Evolutionary conservation across 2,329 filamentous ascomycete genomes (phyloP).

Genomic region (Byssothecium circinans): DNA sequence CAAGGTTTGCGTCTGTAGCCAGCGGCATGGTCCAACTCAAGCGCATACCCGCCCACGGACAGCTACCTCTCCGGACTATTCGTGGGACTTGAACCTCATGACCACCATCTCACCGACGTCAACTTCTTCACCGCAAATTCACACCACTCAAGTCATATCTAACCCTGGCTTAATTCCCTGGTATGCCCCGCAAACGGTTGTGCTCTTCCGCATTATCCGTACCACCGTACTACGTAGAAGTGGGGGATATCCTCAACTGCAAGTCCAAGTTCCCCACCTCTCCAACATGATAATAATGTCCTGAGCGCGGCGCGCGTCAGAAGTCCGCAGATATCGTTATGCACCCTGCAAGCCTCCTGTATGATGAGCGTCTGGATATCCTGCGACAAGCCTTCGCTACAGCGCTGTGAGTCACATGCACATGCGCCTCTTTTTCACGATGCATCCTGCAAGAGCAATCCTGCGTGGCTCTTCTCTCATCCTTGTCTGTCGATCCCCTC

Average conservation of each 20-base stretch:
- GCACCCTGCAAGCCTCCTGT: slow-evolving; percentile 10
- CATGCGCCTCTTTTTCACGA: slow-evolving; percentile 2
- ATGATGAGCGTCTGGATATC: slow-evolving; percentile 8
- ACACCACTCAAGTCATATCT: not conserved
- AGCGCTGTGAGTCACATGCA: slow-evolving; percentile 11
- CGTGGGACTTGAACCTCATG: not conserved
- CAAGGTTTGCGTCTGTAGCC: no score
- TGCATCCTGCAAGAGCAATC: slow-evolving; percentile 2
- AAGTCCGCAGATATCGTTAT: not conserved
- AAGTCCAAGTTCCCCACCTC: not conserved
- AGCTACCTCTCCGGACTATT: not conserved
- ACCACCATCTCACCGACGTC: not conserved
- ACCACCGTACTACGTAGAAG: no score
- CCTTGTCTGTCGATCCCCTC: slow-evolving; percentile 11
- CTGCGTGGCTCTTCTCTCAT: slow-evolving; percentile 6
- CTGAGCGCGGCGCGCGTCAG: not conserved
- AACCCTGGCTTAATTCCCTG: no score
- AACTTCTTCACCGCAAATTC: not conserved
- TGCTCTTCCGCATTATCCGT: no score
- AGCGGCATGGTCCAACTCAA: no score
- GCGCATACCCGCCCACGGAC: not conserved
- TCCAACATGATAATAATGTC: not conserved
- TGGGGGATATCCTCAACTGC: no score
- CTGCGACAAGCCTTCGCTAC: slow-evolving; percentile 1
- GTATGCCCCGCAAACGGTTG: no score